phyloP scores from a whole-genome alignment of 768 basidiomycete species.

The Termitomyces sp. region DNA sequence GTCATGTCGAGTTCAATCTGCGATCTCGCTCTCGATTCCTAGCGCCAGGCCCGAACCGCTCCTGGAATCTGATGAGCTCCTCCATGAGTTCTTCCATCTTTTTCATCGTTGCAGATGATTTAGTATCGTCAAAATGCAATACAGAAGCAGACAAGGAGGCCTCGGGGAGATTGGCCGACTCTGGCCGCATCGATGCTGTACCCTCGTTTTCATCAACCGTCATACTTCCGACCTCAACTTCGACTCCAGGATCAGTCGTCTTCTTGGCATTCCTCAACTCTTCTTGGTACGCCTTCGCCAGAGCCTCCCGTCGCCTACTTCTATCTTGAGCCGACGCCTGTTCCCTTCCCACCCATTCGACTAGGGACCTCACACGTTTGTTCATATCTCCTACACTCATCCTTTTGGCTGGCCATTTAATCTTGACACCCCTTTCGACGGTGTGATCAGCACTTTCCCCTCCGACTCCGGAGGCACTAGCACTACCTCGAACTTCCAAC shows the following conservation, averaged over 20 bases:
- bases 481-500: constrained; percentile 54
- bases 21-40: constrained; percentile 49
- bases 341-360: constrained; percentile 92
- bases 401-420: constrained; percentile 91
- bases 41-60: constrained; percentile 63
- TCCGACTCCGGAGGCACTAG: constrained; percentile 21
- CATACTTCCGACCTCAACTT: constrained; percentile 13
- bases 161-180: not conserved
- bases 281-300: constrained; percentile 49
- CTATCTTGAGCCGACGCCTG: constrained; percentile 75
- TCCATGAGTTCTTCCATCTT: constrained; percentile 91
- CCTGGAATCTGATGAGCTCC: constrained; percentile 84
- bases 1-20: constrained; percentile 25
- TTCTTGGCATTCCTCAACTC: constrained; percentile 11
- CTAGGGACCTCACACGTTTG: constrained; percentile 83
- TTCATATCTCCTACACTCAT: constrained; percentile 98
- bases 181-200: not conserved
- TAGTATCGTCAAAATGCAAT: constrained; percentile 10
- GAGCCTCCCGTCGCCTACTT: constrained; percentile 57
- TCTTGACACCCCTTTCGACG: constrained; percentile 74
- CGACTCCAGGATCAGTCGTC: constrained; percentile 2
- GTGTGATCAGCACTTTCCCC: constrained; percentile 55
- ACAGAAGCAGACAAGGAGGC: not conserved
- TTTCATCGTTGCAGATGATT: constrained; percentile 53
- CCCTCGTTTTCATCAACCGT: constrained; percentile 11